Conservation (phyloP, 2,329 filamentous ascomycete species). For the Apiospora kogelbergensis region DNA sequence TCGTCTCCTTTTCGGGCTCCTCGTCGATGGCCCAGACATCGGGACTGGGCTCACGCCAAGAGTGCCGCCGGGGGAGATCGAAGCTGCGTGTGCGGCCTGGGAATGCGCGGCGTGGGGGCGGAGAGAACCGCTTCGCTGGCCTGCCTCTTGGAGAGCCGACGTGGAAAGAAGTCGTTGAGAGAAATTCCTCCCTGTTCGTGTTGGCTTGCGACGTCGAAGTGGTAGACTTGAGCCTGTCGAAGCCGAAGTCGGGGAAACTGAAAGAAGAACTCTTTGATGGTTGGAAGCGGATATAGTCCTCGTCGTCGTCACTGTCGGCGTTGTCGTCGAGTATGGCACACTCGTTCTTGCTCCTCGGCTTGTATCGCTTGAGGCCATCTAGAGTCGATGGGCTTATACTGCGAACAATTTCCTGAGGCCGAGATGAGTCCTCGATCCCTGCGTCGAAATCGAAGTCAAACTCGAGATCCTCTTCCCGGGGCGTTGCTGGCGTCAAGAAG, state of each 20-base stretch:
- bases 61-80: constrained; percentile 42
- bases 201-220: constrained; percentile 32
- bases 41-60: constrained; percentile 59
- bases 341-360: constrained; percentile 40
- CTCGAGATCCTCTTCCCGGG: constrained; percentile 41
- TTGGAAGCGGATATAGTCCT: constrained; percentile 51
- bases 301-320: constrained; percentile 45
- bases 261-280: constrained; percentile 42
- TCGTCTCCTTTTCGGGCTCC: constrained; percentile 54
- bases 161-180: constrained; percentile 34
- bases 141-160: constrained; percentile 29
- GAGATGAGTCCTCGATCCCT: constrained; percentile 53
- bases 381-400: constrained; percentile 59
- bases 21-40: constrained; percentile 62
- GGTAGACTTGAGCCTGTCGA: constrained; percentile 34
- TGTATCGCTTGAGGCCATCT: constrained; percentile 46
- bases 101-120: constrained; percentile 31
- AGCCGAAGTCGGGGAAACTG: constrained; percentile 41
- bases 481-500: constrained; percentile 51
- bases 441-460: constrained; percentile 55
- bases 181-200: constrained; percentile 27
- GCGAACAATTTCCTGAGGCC: constrained; percentile 46
- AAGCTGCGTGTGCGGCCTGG: constrained; percentile 30
- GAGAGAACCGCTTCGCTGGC: constrained; percentile 29
- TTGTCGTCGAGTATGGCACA: constrained; percentile 42